Base-by-base conservation (phyloP, 257 asterid species). In the Solanum ahanhuiri region DNA sequence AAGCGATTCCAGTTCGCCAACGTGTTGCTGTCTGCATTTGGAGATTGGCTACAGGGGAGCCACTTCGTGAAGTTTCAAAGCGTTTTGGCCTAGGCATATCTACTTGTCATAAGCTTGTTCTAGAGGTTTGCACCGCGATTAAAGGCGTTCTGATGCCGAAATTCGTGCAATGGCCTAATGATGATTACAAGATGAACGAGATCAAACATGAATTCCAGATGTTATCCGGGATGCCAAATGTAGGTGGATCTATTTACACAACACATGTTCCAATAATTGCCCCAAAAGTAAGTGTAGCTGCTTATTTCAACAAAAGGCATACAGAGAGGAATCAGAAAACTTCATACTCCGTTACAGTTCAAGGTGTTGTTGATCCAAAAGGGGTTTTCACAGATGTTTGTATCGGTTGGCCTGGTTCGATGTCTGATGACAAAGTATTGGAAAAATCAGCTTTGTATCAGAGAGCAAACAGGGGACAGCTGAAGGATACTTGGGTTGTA, bases 351-450 rank as follows among this genome's bases (percentile, higher is more conserved):
- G 90, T 95, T 20, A 94, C 98, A 0, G 94, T 94, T 25, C 99
- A 96, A 84, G 98, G 99, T 2, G 97, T 96, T 4, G 97, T 96
- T 2, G 98, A 94, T 70, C 87, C 90, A 1, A 90, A 37, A 0
- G 98, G 98, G 1, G 76, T 88, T 12, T 96, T 96, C 75, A 93
- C 98, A 0, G 99, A 96, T 86, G 93, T 96, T 10, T 95, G 95
- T 71, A 91, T 96, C 5, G 99, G 99, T 0, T 95, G 96, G 96
- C 99, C 99, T 30, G 99, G 98, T 3, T 94, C 99, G 3, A 92
- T 96, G 98, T 22, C 96, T 22, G 96, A 95, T 84, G 98, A 95
- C 34, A 94, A 93, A n/a, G 94, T 96, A 7, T 87, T 96, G 83
- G 96, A 94, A 25, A 94, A 95, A n/a, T 96, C 99, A 0, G 91